Conservation (phyloP, 768 basidiomycete species). For the Chalciporus chontae region DNA sequence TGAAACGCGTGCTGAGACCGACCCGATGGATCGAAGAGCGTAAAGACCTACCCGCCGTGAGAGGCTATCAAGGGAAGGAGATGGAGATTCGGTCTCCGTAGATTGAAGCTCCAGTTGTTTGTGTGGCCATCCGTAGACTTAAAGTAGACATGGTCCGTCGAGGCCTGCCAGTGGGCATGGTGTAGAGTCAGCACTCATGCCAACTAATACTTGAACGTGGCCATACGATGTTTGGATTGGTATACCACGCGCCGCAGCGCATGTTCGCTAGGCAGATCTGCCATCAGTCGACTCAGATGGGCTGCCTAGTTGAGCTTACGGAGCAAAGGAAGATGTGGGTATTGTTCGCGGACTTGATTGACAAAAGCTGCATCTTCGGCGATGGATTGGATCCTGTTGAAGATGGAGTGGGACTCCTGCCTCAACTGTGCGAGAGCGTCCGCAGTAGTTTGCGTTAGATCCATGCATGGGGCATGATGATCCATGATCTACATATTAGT, state of each 20-base stretch:
- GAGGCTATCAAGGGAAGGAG: constrained; percentile 56
- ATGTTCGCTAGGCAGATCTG: constrained; percentile 67
- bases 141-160: constrained; percentile 60
- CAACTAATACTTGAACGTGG: too few relatives aligned
- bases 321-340: constrained; percentile 50
- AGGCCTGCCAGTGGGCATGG: constrained; percentile 12
- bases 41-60: constrained; percentile 52
- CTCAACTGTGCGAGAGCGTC: constrained; percentile 50
- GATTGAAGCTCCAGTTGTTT: constrained; percentile 80
- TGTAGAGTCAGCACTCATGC: not conserved
- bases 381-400: constrained; percentile 87
- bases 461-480: not conserved
- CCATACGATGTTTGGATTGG: constrained; percentile 61
- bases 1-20: not conserved
- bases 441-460: constrained; percentile 6
- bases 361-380: constrained; percentile 75
- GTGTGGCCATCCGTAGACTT: constrained; percentile 91
- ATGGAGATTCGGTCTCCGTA: constrained; percentile 81
- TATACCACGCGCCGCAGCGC: constrained; percentile 94
- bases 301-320: constrained; percentile 36
- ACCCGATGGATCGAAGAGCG: not conserved
- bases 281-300: not conserved
- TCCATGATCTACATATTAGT: not conserved
- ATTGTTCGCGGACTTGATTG: constrained; percentile 43
- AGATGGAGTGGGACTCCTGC: constrained; percentile 71